Conservation (phyloP, 2,329 filamentous ascomycete species). For the Colletotrichum scovillei region DNA sequence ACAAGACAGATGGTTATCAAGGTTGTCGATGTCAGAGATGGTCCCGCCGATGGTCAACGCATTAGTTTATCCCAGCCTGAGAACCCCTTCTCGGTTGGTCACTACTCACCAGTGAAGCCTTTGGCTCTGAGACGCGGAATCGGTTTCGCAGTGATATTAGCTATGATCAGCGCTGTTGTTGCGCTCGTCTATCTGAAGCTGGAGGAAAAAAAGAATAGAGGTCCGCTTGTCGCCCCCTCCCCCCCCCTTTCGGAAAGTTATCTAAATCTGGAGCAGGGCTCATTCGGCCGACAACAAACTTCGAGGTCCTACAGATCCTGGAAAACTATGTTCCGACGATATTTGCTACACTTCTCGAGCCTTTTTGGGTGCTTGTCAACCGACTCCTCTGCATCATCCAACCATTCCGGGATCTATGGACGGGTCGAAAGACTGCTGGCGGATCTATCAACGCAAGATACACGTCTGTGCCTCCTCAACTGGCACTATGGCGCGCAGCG, state of each 20-base stretch:
- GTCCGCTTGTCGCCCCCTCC: slow-evolving; percentile 27
- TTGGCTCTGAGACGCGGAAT: not conserved
- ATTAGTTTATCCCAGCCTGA: too few species aligned
- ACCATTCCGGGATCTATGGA: slow-evolving; percentile 62
- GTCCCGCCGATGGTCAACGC: too few species aligned
- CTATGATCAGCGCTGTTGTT: slow-evolving; percentile 17
- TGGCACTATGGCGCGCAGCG: slow-evolving; percentile 58
- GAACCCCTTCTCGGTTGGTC: too few species aligned
- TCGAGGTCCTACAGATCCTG: slow-evolving; percentile 50
- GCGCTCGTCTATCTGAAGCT: slow-evolving; percentile 35
- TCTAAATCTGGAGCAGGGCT: slow-evolving; percentile 42
- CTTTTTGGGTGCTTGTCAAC: slow-evolving; percentile 66
- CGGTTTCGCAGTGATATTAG: slow-evolving; percentile 3
- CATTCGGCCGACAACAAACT: slow-evolving; percentile 42
- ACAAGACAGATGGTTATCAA: too few species aligned
- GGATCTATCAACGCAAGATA: slow-evolving; percentile 59
- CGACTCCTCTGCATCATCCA: slow-evolving; percentile 64
- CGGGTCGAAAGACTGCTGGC: slow-evolving; percentile 46
- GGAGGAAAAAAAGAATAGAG: slow-evolving; percentile 21
- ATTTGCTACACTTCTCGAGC: slow-evolving; percentile 66
- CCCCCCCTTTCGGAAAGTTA: not conserved
- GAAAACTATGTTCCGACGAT: slow-evolving; percentile 65
- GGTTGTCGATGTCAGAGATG: too few species aligned
- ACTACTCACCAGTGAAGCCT: too few species aligned
- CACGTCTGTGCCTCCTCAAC: slow-evolving; percentile 65